A percentile compares a stretch with the other conserved stretches of the same genome.
These are phyloP conservation scores for Podospora anserina DNA, from an alignment of 495 filamentous ascomycete species.

Conservation along the genomic window DNA sequence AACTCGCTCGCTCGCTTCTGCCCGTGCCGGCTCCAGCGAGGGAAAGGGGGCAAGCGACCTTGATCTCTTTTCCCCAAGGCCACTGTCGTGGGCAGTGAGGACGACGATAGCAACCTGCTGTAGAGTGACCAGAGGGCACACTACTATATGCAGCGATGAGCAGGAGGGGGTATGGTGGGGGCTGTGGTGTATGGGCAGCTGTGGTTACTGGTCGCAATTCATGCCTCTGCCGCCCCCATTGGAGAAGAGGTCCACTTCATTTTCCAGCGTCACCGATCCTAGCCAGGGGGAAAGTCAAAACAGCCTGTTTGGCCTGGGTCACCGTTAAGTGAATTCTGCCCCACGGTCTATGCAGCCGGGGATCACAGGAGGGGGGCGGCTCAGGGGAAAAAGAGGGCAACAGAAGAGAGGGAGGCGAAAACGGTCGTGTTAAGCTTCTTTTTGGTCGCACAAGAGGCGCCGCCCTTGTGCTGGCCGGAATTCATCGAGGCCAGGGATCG, in stretches of 20 bases:
- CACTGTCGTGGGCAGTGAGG: neutral
- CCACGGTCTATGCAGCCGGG: neutral
- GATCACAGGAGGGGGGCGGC: no score
- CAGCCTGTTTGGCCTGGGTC: slow-evolving; percentile 28
- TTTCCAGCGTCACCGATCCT: slow-evolving; percentile 23
- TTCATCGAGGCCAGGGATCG: slow-evolving; percentile 25
- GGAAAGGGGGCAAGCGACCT: slow-evolving; percentile 15
- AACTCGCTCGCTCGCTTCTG: slow-evolving; percentile 30
- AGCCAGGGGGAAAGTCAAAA: slow-evolving; percentile 23
- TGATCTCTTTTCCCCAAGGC: neutral
- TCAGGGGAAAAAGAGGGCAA: neutral
- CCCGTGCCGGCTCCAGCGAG: slow-evolving; percentile 28
- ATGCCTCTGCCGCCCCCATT: slow-evolving; percentile 26
- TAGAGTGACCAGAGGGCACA: neutral
- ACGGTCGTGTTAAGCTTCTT: slow-evolving; percentile 21
- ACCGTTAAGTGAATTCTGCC: slow-evolving; percentile 17
- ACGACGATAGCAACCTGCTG: neutral
- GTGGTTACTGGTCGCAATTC: slow-evolving; percentile 16
- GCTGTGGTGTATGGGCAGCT: neutral
- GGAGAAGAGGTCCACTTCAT: slow-evolving; percentile 25
- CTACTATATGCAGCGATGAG: neutral
- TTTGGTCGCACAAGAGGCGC: slow-evolving; percentile 8
- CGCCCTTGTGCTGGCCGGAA: slow-evolving; percentile 22
- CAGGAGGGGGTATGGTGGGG: neutral
- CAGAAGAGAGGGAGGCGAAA: slow-evolving; percentile 1